Conservation (phyloP, 371 early-diverging fungal genomes). For the Rhizomucor miehei region DNA sequence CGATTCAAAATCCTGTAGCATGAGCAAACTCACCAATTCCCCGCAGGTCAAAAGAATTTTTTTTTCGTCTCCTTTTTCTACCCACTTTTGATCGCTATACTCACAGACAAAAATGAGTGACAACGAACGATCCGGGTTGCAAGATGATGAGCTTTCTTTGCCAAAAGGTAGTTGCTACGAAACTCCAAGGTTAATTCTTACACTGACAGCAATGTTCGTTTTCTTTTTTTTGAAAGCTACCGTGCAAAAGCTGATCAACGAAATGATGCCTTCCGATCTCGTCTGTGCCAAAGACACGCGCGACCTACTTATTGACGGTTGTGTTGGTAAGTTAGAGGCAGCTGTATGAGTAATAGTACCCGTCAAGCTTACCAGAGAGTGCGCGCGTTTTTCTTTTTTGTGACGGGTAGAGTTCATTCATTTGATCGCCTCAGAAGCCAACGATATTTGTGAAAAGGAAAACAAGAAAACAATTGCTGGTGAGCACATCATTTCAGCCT, state of each 20-base stretch:
- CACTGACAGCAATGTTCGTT: neutral
- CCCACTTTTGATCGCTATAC: too few relatives aligned
- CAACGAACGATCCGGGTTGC: conserved; percentile 62
- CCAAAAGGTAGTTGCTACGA: conserved; percentile 65
- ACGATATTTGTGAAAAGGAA: conserved; percentile 97
- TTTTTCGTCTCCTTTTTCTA: too few relatives aligned
- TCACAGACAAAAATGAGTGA: conserved; percentile 64
- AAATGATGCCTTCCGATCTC: conserved; percentile 89
- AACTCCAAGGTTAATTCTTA: neutral
- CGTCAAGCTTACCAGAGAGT: too few relatives aligned
- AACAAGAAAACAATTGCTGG: conserved; percentile 97
- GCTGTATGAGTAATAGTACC: too few relatives aligned
- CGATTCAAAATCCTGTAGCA: too few relatives aligned
- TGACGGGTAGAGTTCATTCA: conserved; percentile 84
- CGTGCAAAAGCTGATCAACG: conserved; percentile 95
- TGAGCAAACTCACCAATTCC: too few relatives aligned
- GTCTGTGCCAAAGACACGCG: conserved; percentile 94
- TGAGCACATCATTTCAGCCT: conserved; percentile 93
- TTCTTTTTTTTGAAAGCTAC: conserved; percentile 66
- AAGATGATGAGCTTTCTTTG: conserved; percentile 82
- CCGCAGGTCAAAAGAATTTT: too few relatives aligned
- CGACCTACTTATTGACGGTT: conserved; percentile 92
- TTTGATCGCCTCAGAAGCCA: conserved; percentile 91
- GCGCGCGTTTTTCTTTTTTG: neutral
- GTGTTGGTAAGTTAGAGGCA: conserved; percentile 90